Evolutionary conservation across 2,329 filamentous ascomycete genomes (phyloP).

Genomic region (Aplosporella prunicola): DNA sequence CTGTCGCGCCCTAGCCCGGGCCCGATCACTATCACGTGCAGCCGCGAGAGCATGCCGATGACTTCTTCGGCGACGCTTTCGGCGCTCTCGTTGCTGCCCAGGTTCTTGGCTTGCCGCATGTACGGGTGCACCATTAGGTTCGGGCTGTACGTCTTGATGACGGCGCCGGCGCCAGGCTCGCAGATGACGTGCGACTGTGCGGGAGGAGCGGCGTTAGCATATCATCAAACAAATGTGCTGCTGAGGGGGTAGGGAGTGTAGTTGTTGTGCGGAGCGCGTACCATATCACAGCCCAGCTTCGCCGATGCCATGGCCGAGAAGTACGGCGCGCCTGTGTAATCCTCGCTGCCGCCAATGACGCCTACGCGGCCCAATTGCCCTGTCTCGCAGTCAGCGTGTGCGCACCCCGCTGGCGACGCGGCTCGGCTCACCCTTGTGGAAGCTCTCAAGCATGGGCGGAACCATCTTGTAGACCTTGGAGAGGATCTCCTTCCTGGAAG

Average conservation of each 20-base stretch:
- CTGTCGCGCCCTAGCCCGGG: constrained; percentile 84
- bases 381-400: constrained; percentile 30
- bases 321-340: constrained; percentile 95
- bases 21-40: constrained; percentile 88
- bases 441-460: constrained; percentile 87
- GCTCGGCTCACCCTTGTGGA: constrained; percentile 70
- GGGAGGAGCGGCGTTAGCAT: neutral
- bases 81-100: constrained; percentile 45
- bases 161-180: constrained; percentile 69
- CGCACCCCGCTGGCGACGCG: neutral
- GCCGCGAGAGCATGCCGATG: constrained; percentile 68
- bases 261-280: too few relatives aligned
- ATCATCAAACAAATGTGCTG: constrained; percentile 12
- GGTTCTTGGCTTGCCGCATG: constrained; percentile 66
- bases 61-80: constrained; percentile 59
- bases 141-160: constrained; percentile 96
- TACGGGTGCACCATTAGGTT: constrained; percentile 98
- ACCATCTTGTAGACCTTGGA: constrained; percentile 79
- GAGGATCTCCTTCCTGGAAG: constrained; percentile 65
- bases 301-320: constrained; percentile 97
- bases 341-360: constrained; percentile 89
- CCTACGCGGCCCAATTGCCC: constrained; percentile 86
- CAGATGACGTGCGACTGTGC: constrained; percentile 84
- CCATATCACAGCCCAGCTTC: constrained; percentile 82
- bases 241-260: too few relatives aligned